These are phyloP conservation scores for Salix dunnii DNA, from an alignment of 345 rosid species.

Conservation along the genomic window DNA sequence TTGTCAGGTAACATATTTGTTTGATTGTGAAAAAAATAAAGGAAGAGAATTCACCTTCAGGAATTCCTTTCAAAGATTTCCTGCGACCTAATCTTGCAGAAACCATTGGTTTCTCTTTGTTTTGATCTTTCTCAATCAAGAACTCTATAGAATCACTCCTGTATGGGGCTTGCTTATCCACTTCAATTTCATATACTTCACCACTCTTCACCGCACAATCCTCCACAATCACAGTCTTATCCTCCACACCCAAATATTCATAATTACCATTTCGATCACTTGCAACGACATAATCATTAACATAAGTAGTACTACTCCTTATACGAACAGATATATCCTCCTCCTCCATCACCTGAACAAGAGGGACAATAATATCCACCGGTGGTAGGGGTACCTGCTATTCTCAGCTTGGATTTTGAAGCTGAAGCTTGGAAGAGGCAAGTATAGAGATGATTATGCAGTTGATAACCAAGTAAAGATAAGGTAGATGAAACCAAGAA, in stretches of 20 bases:
- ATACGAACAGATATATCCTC: background rate
- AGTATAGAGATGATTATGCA: constrained; percentile 73
- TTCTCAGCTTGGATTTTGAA: constrained; percentile 3
- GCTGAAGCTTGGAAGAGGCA: constrained; percentile 70
- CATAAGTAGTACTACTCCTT: background rate
- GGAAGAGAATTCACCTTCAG: constrained; percentile 47
- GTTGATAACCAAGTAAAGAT: constrained; percentile 71
- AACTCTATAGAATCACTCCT: constrained; percentile 46
- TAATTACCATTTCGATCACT: background rate
- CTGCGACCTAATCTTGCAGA: constrained; percentile 50
- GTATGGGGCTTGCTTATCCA: constrained; percentile 1
- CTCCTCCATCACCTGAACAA: background rate
- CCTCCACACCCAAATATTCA: background rate
- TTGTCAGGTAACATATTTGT: background rate
- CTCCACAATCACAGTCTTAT: background rate
- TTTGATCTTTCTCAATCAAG: constrained; percentile 13
- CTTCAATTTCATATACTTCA: background rate
- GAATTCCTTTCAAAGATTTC: constrained; percentile 43
- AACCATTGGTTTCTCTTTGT: constrained; percentile 37
- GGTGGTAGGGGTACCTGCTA: background rate
- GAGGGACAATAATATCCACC: background rate
- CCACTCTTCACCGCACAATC: background rate
- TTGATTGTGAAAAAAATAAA: background rate
- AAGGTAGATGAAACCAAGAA: constrained; percentile 65
- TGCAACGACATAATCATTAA: background rate